phyloP scores from a whole-genome alignment of 2,329 filamentous ascomycete genomes.

The Penicillium crustosum region DNA sequence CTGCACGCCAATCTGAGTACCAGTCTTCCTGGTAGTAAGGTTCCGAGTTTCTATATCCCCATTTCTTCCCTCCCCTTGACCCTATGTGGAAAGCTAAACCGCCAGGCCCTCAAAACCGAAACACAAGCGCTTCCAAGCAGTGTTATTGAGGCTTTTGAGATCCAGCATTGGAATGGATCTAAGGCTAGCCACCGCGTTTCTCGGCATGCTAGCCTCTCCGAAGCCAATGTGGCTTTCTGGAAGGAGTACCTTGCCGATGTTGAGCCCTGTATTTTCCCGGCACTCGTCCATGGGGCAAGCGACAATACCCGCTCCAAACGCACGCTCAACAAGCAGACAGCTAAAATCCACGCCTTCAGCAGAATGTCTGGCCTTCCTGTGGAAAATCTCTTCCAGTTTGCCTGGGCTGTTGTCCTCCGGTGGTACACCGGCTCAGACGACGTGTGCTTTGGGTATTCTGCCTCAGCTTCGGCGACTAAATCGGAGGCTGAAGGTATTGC shows the following conservation, averaged over 20 bases:
- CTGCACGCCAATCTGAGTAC: constrained; percentile 26
- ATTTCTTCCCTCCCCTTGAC: constrained; percentile 35
- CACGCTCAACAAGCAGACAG: constrained; percentile 23
- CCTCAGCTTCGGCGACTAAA: constrained; percentile 38
- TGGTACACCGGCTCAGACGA: constrained; percentile 47
- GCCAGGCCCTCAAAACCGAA: constrained; percentile 19
- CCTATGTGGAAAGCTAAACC: constrained; percentile 36
- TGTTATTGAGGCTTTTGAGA: constrained; percentile 16
- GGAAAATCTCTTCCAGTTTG: constrained; percentile 38
- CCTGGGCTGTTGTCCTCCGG: constrained; percentile 48
- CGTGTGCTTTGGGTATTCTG: constrained; percentile 48
- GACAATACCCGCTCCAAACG: constrained; percentile 11
- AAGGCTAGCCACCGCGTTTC: constrained; percentile 14
- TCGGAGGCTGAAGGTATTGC: constrained; percentile 22
- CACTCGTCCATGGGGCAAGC: constrained; percentile 17
- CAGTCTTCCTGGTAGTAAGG: constrained; percentile 33
- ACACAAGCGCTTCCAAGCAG: constrained; percentile 12
- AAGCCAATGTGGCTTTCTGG: constrained; percentile 46
- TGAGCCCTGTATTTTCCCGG: constrained; percentile 51
- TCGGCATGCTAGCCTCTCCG: constrained; percentile 18
- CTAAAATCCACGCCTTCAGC: constrained; percentile 27
- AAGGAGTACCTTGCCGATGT: constrained; percentile 45
- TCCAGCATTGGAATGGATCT: constrained; percentile 20
- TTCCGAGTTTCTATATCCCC: constrained; percentile 38
- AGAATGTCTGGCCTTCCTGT: constrained; percentile 21